Base-by-base conservation (phyloP, 75 land plant species). In the Azolla pinnata region DNA sequence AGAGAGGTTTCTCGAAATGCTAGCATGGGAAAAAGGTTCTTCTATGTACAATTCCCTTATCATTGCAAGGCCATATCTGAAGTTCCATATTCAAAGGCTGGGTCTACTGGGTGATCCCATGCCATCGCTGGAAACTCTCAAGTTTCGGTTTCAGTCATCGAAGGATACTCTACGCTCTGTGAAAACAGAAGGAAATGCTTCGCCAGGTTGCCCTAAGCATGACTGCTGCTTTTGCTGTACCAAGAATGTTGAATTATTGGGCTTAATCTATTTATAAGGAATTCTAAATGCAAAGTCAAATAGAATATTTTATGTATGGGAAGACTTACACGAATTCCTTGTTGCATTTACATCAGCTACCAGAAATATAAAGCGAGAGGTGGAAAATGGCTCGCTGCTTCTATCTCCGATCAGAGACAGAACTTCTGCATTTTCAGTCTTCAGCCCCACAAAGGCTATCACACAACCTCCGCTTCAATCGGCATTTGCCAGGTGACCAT, bases 371-470 rank as follows among this genome's bases (percentile, higher is more conserved):
- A n/a, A n/a, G n/a, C n/a, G n/a, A n/a, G n/a, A n/a, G n/a, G n/a
- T n/a, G n/a, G n/a, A n/a, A n/a, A n/a, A n/a, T n/a, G n/a, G n/a
- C n/a, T n/a, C n/a, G n/a, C 1, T 52, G 10, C 76, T 92, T 61
- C 64, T 75, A 24, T 82, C 97, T 28, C 89, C 97, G 34, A 81
- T 78, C 32, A 88, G 85, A 72, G 97, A 91, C 26, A 77, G 88
- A 50, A 63, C 77, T 12, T 76, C 78, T 29, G 29, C 29, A 16
- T 83, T 46, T 42, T 74, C 64, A 67, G 75, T 60, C 31, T 77
- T 40, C 75, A 62, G 70, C 70, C 55, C 61, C 24, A 52, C 44
- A 80, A 81, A 66, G 27, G 2, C 29, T 2, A 58, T 81, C n/a
- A 76, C 75, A 9, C 70, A 61, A 12, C 75, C 81, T 26, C 88